Evolutionary conservation across 768 basidiomycete genomes (phyloP).

Genomic region (Collybia sp.): DNA sequence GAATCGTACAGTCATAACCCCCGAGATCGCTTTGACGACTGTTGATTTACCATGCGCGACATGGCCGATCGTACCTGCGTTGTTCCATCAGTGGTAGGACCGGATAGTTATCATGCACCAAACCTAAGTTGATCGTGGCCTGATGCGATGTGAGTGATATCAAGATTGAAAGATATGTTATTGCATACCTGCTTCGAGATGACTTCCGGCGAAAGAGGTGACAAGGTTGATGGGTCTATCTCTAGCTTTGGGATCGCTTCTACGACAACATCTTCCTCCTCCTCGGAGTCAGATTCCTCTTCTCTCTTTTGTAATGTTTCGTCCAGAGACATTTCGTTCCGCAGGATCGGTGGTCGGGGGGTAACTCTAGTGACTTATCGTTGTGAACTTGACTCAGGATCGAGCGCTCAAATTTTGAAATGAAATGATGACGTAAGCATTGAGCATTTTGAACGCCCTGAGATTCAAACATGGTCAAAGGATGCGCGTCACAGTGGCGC

Average conservation of each 20-base stretch:
- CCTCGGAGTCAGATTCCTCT: conserved; percentile 67
- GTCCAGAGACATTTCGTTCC: conserved; percentile 55
- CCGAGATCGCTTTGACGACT: conserved; percentile 97
- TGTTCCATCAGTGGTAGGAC: conserved; percentile 7
- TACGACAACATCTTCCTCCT: conserved; percentile 51
- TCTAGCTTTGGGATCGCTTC: conserved; percentile 64
- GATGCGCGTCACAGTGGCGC: conserved; percentile 10
- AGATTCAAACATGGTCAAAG: too few relatives aligned
- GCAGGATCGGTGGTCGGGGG: conserved; percentile 1
- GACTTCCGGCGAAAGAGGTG: conserved; percentile 85
- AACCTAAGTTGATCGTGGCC: conserved; percentile 95
- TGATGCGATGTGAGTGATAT: conserved; percentile 22
- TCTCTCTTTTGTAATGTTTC: conserved; percentile 60
- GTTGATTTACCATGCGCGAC: conserved; percentile 97
- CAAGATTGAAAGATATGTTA: background rate
- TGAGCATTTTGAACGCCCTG: too few relatives aligned
- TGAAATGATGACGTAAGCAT: too few relatives aligned
- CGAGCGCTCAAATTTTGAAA: conserved; percentile 6
- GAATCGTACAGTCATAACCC: conserved; percentile 96
- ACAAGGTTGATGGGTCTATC: conserved; percentile 76
- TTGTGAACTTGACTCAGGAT: conserved; percentile 14
- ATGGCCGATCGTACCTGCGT: conserved; percentile 92
- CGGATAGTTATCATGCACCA: conserved; percentile 1
- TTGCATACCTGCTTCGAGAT: conserved; percentile 82
- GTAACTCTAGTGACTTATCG: conserved; percentile 7